Conservation (phyloP, 2,329 filamentous ascomycete species). For the Colletotrichum abscissum region DNA sequence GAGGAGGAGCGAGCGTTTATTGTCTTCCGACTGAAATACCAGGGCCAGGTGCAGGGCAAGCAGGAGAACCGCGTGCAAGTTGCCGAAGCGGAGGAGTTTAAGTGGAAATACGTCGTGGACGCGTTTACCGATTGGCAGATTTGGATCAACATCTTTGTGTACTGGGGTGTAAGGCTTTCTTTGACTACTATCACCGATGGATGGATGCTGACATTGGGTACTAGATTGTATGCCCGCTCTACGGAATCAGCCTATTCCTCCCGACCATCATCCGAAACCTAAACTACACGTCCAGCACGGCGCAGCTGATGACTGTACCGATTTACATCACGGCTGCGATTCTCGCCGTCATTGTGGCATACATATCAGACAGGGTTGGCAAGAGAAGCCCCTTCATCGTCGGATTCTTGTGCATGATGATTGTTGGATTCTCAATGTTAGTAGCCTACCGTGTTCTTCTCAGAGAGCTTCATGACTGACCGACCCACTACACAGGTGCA, state of each 20-base stretch:
- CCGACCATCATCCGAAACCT: constrained; percentile 73
- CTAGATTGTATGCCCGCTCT: constrained; percentile 63
- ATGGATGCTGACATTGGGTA: neutral
- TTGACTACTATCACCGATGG: constrained; percentile 38
- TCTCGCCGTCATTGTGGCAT: constrained; percentile 64
- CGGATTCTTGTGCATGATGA: constrained; percentile 61
- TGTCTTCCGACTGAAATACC: constrained; percentile 74
- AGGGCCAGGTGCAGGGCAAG: constrained; percentile 54
- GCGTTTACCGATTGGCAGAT: constrained; percentile 87
- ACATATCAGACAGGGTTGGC: constrained; percentile 64
- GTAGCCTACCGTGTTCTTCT: constrained; percentile 11
- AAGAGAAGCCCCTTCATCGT: constrained; percentile 68
- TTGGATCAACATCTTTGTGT: constrained; percentile 68
- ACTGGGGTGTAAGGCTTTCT: constrained; percentile 69
- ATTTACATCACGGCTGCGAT: constrained; percentile 73
- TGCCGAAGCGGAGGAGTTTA: constrained; percentile 79
- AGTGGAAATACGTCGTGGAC: constrained; percentile 78
- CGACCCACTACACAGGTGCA: constrained; percentile 59
- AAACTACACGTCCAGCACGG: constrained; percentile 66
- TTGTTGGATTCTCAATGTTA: constrained; percentile 67
- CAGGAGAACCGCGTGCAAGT: constrained; percentile 43
- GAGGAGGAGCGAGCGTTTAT: constrained; percentile 78
- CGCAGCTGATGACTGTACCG: constrained; percentile 74
- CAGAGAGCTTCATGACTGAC: neutral
- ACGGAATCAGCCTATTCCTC: constrained; percentile 69